Evolutionary conservation across 2,329 filamentous ascomycete species (phyloP).

Genomic region (Gyromitra esculenta): DNA sequence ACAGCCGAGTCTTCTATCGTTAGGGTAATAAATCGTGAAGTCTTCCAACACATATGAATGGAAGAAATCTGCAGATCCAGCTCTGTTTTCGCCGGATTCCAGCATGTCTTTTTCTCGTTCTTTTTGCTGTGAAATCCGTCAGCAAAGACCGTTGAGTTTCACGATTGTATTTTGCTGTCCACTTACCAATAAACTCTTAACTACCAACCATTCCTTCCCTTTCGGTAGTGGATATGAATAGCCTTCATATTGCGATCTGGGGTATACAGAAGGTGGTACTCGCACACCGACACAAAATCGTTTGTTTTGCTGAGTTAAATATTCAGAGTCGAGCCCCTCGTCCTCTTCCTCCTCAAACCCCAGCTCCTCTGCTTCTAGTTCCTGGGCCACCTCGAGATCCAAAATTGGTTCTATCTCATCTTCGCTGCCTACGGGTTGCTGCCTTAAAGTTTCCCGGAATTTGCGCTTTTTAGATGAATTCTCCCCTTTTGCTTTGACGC

Average conservation of each 20-base stretch:
- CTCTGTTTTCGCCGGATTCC: neutral
- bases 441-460: neutral
- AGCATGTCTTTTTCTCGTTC: constrained; percentile 23
- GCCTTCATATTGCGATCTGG: constrained; percentile 51
- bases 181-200: constrained; percentile 39
- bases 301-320: constrained; percentile 3
- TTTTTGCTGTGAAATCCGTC: constrained; percentile 5
- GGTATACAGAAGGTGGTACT: constrained; percentile 32
- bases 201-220: constrained; percentile 44
- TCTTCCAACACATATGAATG: constrained; percentile 62
- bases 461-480: constrained; percentile 17
- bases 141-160: neutral
- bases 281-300: constrained; percentile 33
- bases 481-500: constrained; percentile 8
- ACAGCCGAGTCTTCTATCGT: constrained; percentile 55
- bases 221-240: constrained; percentile 35
- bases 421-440: neutral
- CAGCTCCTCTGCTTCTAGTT: constrained; percentile 11
- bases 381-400: constrained; percentile 9
- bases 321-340: neutral
- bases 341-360: neutral
- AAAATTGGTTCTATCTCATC: constrained; percentile 16
- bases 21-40: constrained; percentile 68
- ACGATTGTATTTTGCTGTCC: constrained; percentile 7
- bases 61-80: constrained; percentile 33